These are phyloP conservation scores for Sphaerobolus stellatus DNA, from an alignment of 1,284 basidiomycete genomes.

Conservation along the genomic window DNA sequence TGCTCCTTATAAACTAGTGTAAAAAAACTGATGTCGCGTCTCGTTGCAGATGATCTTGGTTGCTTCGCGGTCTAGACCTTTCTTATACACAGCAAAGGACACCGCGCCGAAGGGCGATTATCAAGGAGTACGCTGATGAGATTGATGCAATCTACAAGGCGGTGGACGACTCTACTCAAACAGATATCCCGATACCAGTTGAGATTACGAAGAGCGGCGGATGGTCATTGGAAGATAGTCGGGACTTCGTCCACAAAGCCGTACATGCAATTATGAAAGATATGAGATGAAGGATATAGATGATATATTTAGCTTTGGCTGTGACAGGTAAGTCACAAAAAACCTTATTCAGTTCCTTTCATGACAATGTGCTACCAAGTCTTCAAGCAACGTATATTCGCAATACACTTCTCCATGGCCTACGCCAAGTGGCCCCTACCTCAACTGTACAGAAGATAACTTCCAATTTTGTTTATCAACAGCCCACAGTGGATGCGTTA, in stretches of 20 bases:
- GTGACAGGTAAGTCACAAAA: conserved; percentile 18
- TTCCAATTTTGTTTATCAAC: conserved; percentile 34
- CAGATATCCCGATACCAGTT: conserved; percentile 12
- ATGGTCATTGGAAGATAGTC: conserved; percentile 5
- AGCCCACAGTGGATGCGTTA: conserved; percentile 33
- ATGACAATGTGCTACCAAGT: conserved; percentile 30
- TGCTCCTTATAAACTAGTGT: not conserved
- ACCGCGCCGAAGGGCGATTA: conserved; percentile 25
- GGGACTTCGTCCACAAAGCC: conserved; percentile 13
- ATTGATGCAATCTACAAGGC: conserved; percentile 30
- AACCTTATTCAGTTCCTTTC: conserved; percentile 23
- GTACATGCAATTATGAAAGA: conserved; percentile 12
- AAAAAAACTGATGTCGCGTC: not conserved
- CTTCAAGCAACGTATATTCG: conserved; percentile 45
- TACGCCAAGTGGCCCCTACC: conserved; percentile 23
- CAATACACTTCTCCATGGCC: conserved; percentile 35
- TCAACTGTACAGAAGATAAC: conserved; percentile 10
- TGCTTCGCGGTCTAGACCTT: conserved; percentile 27
- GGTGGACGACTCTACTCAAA: conserved; percentile 16
- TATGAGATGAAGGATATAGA: conserved; percentile 12
- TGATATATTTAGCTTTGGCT: conserved; percentile 20
- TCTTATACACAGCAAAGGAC: conserved; percentile 33
- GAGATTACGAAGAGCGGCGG: not conserved
- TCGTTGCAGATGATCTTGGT: conserved; percentile 36
- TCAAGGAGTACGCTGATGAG: conserved; percentile 31